These are phyloP conservation scores for Corynascus novoguineensis DNA, from an alignment of 495 filamentous ascomycete species.

Conservation along the genomic window DNA sequence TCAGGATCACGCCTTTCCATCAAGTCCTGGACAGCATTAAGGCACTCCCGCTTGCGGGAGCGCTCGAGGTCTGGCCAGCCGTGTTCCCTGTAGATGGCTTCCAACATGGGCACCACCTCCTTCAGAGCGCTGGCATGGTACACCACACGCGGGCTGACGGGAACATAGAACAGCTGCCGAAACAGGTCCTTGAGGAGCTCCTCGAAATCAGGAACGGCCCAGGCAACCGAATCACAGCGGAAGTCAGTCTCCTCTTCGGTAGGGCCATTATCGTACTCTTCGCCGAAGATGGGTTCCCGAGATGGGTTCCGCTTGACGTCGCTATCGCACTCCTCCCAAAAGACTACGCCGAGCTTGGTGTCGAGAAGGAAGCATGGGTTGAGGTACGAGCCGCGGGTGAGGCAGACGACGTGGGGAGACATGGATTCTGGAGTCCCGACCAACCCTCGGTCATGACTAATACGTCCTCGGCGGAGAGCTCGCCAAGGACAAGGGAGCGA, in stretches of 20 bases:
- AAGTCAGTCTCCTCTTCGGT: conserved; percentile 8
- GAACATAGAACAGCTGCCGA: conserved; percentile 13
- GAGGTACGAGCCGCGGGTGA: conserved; percentile 6
- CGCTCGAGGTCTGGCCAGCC: conserved; percentile 22
- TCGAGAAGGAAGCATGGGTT: conserved; percentile 22
- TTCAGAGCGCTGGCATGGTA: not conserved
- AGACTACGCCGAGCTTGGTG: conserved; percentile 21
- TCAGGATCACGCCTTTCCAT: not conserved
- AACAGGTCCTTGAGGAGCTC: conserved; percentile 19
- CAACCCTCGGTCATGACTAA: not conserved
- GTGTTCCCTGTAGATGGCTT: conserved; percentile 18
- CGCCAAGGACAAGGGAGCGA: not conserved
- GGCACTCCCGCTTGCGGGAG: conserved; percentile 22
- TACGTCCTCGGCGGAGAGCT: not conserved
- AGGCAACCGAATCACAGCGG: conserved; percentile 9
- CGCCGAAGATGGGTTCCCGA: not conserved
- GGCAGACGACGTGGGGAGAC: conserved; percentile 18
- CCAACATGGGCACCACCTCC: conserved; percentile 6
- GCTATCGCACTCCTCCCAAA: conserved; percentile 16
- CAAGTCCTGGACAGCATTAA: conserved; percentile 4
- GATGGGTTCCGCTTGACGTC: not conserved
- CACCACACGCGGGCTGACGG: conserved; percentile 12
- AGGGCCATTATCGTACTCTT: not conserved
- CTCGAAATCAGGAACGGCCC: conserved; percentile 22
- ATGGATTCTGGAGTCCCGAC: not conserved